Base-by-base conservation (phyloP, 169 alveolate species). In the Plasmodium blacklocki region DNA sequence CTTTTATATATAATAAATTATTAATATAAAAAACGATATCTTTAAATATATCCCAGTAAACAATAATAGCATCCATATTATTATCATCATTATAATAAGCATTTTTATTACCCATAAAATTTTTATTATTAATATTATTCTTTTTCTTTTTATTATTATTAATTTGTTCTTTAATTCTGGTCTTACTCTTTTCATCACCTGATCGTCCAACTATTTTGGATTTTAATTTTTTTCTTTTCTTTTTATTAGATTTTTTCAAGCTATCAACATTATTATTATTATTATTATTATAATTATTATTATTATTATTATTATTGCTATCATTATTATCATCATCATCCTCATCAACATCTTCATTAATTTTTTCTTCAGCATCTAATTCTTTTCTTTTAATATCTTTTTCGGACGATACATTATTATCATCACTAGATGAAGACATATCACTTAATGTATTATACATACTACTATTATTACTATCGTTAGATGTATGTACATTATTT, bases 11-110 rank as follows among this genome's bases (percentile, higher is more conserved):
- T 15, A 86, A 45, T 67, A 86, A 56, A 62, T 86, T 86, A 54
- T 86, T 86, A 32, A 86, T 71, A 86, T 86, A 86, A 73, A 86
- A 86, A 54, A 60, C 32, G 8, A 86, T 86, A 64, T 86, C 92
- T 60, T 62, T 86, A 60, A 72, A n/a, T 3, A 86, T 54, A 39
- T 86, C 92, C 92, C 92, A 86, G 19, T 86, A 86, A 12, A 86
- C 63, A 64, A 39, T 26, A 2, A 85, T 70, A 43, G 52, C 43
- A 60, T 52, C 56, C 21, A 47, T 52, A 68, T 19, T 26, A 19
- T 14, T 9, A 14, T 68, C 60, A 6, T n/a, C 73, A 18, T 58
- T 39, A 39, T 39, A 4, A 54, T 54, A 54, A 0, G 12, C 19
- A 54, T 54, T 54, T 54, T 54, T 5, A 54, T 18, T 54, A 11